phyloP scores from a whole-genome alignment of 202 grass and related monocot genomes.

The Digitaria exilis region DNA sequence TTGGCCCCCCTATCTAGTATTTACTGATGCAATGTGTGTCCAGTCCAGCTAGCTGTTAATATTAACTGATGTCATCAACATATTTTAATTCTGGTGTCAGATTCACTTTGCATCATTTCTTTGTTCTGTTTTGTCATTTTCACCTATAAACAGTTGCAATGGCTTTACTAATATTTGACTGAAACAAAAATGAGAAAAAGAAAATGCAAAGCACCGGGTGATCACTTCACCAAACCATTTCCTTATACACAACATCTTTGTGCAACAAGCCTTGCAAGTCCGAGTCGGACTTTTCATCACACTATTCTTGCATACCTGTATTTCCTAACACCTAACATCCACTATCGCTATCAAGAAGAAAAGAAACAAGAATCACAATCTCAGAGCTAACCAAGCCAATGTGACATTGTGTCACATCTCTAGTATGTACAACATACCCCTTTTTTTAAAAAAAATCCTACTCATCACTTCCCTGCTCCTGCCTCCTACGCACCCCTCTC shows the following conservation, averaged over 20 bases:
- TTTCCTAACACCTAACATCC: slow-evolving; percentile 26
- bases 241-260: slow-evolving; percentile 32
- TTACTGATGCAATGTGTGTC: slow-evolving; percentile 12
- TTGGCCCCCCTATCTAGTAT: neutral
- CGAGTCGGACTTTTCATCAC: slow-evolving; percentile 36
- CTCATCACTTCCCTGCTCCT: neutral
- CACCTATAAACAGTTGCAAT: neutral
- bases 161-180: neutral
- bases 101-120: slow-evolving; percentile 18
- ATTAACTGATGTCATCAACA: neutral
- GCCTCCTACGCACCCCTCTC: slow-evolving; percentile 46
- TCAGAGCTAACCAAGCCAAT: slow-evolving; percentile 36
- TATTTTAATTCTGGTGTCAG: neutral
- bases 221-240: slow-evolving; percentile 14
- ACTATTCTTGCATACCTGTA: slow-evolving; percentile 33
- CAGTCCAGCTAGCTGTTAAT: slow-evolving; percentile 1
- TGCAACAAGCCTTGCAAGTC: slow-evolving; percentile 41
- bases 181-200: neutral
- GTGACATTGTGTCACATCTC: slow-evolving; percentile 45
- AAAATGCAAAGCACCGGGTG: neutral
- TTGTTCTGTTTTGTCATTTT: neutral
- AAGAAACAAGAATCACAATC: slow-evolving; percentile 26
- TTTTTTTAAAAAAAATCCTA: slow-evolving; percentile 26
- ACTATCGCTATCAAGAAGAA: slow-evolving; percentile 46
- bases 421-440: slow-evolving; percentile 15